Evolutionary conservation across 2,329 filamentous ascomycete species (phyloP).

Genomic region (Sarocladiaceae sp.): DNA sequence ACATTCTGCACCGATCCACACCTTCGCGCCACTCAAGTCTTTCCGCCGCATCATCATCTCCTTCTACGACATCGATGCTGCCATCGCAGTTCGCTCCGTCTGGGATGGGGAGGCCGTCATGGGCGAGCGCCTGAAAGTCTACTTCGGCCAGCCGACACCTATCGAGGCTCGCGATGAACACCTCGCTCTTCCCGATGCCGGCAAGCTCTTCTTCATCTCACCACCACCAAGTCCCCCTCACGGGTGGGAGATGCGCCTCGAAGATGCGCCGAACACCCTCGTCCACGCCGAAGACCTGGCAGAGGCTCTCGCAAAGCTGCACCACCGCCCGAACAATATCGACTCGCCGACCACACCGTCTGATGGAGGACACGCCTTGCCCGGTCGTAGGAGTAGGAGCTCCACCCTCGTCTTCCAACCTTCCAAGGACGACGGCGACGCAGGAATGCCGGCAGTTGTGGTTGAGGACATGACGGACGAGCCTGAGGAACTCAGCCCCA

Average conservation of each 20-base stretch:
- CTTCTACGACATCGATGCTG: conserved; percentile 64
- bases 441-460: conserved; percentile 56
- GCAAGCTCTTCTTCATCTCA: conserved; percentile 68
- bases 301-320: conserved; percentile 57
- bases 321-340: conserved; percentile 33
- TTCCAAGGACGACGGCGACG: conserved; percentile 45
- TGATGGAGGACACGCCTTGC: conserved; percentile 23
- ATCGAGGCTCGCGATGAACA: conserved; percentile 49
- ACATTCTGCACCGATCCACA: conserved; percentile 64
- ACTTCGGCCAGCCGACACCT: conserved; percentile 59
- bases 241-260: conserved; percentile 61
- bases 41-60: conserved; percentile 77
- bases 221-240: conserved; percentile 62
- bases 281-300: conserved; percentile 65
- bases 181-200: conserved; percentile 60
- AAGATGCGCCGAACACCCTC: conserved; percentile 64
- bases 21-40: conserved; percentile 74
- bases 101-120: conserved; percentile 71
- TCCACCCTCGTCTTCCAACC: conserved; percentile 62
- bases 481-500: conserved; percentile 36
- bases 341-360: conserved; percentile 22
- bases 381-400: conserved; percentile 46
- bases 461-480: conserved; percentile 62
- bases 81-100: conserved; percentile 62
- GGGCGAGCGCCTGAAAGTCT: conserved; percentile 62